Conservation (phyloP, 1,284 basidiomycete genomes). For the Meripilus lineatus region DNA sequence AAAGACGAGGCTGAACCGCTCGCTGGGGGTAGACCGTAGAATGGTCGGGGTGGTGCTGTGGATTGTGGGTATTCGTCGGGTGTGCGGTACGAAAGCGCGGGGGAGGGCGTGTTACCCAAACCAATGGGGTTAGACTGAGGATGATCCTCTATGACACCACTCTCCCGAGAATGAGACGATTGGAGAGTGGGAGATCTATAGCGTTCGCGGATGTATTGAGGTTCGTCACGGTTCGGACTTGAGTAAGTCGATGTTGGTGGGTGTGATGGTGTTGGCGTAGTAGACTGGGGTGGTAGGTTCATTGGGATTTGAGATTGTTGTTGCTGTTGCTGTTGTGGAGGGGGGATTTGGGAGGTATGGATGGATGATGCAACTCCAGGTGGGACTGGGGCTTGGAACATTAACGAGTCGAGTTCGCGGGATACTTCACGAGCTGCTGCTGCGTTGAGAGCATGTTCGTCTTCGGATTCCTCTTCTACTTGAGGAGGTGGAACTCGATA, state of each 20-base stretch:
- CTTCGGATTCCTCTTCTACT: conserved; percentile 19
- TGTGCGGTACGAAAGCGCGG: conserved; percentile 35
- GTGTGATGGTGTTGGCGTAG: conserved; percentile 4
- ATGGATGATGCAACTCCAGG: conserved; percentile 25
- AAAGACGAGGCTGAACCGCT: conserved; percentile 33
- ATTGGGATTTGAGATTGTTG: conserved; percentile 13
- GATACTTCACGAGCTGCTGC: conserved; percentile 66
- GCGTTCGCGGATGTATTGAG: conserved; percentile 18
- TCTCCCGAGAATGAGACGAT: background rate
- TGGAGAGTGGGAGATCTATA: conserved; percentile 15
- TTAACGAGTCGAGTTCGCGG: conserved; percentile 55
- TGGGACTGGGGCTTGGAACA: conserved; percentile 36
- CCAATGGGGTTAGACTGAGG: conserved; percentile 19
- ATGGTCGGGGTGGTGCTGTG: conserved; percentile 14
- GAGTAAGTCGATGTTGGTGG: conserved; percentile 1
- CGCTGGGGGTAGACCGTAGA: conserved; percentile 21
- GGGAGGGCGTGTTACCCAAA: conserved; percentile 25
- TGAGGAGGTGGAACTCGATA: conserved; percentile 24
- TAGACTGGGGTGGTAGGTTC: conserved; percentile 5
- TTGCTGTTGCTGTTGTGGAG: conserved; percentile 38
- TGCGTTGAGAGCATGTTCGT: conserved; percentile 45
- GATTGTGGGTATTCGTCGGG: conserved; percentile 32
- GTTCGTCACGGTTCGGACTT: conserved; percentile 11
- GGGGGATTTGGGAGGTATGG: too few relatives aligned
- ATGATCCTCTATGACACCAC: conserved; percentile 8